A percentile compares a stretch with the other conserved stretches of the same genome.
Conservation (phyloP, 257 asterid species). For the Lycium ferocissimum region DNA sequence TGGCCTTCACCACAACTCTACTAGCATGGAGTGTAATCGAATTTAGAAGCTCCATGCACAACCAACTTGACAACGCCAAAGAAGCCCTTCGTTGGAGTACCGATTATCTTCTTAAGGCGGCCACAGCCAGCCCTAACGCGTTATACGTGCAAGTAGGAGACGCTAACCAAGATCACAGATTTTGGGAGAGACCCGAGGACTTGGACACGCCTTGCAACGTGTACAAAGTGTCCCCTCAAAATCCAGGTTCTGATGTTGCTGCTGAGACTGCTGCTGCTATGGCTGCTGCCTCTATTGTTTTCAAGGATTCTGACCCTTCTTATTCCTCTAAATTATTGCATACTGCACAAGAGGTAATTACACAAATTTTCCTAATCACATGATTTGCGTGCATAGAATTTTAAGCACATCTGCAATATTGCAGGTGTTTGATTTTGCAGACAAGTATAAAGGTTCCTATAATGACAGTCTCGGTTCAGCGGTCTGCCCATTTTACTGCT, state of each 20-base stretch:
- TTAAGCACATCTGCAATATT: slow-evolving; percentile 17
- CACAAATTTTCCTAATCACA: background rate
- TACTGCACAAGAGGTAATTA: slow-evolving; percentile 55
- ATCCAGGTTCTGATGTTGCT: slow-evolving; percentile 89
- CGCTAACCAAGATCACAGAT: slow-evolving; percentile 71
- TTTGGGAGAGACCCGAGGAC: slow-evolving; percentile 93
- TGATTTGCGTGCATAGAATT: background rate
- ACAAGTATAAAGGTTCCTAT: slow-evolving; percentile 75
- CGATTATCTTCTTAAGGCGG: slow-evolving; percentile 86
- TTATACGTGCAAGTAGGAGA: slow-evolving; percentile 87
- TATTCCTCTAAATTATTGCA: slow-evolving; percentile 62
- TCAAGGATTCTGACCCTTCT: slow-evolving; percentile 68
- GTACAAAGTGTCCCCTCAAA: slow-evolving; percentile 67
- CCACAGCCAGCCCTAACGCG: slow-evolving; percentile 65
- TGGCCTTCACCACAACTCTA: slow-evolving; percentile 86
- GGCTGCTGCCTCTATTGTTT: slow-evolving; percentile 86
- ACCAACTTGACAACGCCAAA: slow-evolving; percentile 57
- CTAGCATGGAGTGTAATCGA: slow-evolving; percentile 85
- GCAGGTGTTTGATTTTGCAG: slow-evolving; percentile 87
- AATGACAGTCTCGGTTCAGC: slow-evolving; percentile 73
- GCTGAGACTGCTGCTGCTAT: slow-evolving; percentile 93
- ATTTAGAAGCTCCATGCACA: slow-evolving; percentile 64
- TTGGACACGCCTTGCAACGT: slow-evolving; percentile 78
- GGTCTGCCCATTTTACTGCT: slow-evolving; percentile 89
- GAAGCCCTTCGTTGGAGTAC: slow-evolving; percentile 78